Conservation (phyloP, 2,329 filamentous ascomycete genomes). For the Lomentospora prolificans region DNA sequence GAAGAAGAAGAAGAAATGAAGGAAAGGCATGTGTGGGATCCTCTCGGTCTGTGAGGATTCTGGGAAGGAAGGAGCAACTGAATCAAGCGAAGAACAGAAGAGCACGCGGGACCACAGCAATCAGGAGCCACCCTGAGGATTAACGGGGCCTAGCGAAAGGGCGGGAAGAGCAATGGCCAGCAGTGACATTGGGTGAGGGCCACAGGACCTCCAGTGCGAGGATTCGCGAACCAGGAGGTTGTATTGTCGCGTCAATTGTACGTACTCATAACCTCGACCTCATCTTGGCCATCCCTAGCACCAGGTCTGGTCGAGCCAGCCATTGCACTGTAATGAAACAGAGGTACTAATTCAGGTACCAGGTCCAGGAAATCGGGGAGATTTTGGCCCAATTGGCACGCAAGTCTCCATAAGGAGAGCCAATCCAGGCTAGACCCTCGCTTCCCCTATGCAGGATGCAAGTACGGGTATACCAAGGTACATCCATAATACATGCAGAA, state of each 20-base stretch:
- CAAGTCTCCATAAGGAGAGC: not conserved
- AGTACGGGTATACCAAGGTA: no score
- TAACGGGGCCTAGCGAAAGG: no score
- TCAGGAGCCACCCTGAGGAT: not conserved
- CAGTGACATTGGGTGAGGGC: no score
- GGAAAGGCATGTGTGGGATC: slow-evolving; percentile 4
- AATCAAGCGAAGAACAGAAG: not conserved
- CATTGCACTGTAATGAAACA: not conserved
- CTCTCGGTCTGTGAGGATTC: not conserved
- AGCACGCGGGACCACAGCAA: not conserved
- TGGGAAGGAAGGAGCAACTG: not conserved
- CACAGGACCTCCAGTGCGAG: no score
- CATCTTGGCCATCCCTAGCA: not conserved
- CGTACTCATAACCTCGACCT: no score
- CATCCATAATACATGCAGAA: not conserved
- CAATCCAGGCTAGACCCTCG: not conserved
- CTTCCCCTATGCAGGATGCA: not conserved
- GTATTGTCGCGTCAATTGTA: no score
- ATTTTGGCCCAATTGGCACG: not conserved
- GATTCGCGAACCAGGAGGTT: no score
- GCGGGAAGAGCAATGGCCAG: no score
- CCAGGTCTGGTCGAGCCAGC: not conserved
- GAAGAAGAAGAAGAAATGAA: not conserved
- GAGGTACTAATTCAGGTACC: not conserved
- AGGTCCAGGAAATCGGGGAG: not conserved